Conservation (phyloP, 2,329 filamentous ascomycete genomes). For the Amylocarpus encephaloides region DNA sequence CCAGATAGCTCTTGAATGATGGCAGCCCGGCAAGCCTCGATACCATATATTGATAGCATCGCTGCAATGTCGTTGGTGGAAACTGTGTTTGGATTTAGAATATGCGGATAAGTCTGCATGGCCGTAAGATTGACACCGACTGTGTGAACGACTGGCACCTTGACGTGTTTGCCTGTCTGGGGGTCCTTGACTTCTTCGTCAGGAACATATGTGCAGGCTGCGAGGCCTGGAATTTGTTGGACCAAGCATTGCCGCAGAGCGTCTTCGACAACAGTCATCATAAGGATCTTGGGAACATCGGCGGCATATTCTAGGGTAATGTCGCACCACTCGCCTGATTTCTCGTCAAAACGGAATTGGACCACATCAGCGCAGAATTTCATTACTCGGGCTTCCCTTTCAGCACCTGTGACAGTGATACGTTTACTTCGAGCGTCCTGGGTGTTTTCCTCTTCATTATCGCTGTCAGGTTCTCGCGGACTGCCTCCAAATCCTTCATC, state of each 20-base stretch:
- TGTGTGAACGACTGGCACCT: slow-evolving; percentile 61
- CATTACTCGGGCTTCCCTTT: slow-evolving; percentile 58
- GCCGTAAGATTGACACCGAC: slow-evolving; percentile 82
- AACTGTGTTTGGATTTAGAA: slow-evolving; percentile 79
- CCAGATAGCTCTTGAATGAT: slow-evolving; percentile 81
- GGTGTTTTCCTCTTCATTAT: slow-evolving; percentile 34
- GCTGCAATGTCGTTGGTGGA: slow-evolving; percentile 89
- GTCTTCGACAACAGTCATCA: slow-evolving; percentile 83
- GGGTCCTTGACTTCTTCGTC: slow-evolving; percentile 48
- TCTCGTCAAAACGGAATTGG: slow-evolving; percentile 73
- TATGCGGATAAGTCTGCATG: slow-evolving; percentile 82
- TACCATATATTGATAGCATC: slow-evolving; percentile 79
- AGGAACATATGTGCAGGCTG: slow-evolving; percentile 60
- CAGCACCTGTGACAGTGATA: slow-evolving; percentile 21
- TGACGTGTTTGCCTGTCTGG: slow-evolving; percentile 42
- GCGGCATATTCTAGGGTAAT: slow-evolving; percentile 80
- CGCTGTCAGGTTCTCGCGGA: slow-evolving; percentile 33
- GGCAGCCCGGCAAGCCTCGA: slow-evolving; percentile 81
- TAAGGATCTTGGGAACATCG: slow-evolving; percentile 79
- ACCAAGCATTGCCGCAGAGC: slow-evolving; percentile 74
- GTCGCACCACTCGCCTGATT: slow-evolving; percentile 65
- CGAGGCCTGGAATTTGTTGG: slow-evolving; percentile 76
- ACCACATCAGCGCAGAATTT: slow-evolving; percentile 60
- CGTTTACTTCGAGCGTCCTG: slow-evolving; percentile 19
- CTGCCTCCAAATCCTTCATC: slow-evolving; percentile 48